Evolutionary conservation across 441 rosid species (phyloP), one percentile per base, ranked within the genome.

Genomic region (Gossypium laxum): DNA sequence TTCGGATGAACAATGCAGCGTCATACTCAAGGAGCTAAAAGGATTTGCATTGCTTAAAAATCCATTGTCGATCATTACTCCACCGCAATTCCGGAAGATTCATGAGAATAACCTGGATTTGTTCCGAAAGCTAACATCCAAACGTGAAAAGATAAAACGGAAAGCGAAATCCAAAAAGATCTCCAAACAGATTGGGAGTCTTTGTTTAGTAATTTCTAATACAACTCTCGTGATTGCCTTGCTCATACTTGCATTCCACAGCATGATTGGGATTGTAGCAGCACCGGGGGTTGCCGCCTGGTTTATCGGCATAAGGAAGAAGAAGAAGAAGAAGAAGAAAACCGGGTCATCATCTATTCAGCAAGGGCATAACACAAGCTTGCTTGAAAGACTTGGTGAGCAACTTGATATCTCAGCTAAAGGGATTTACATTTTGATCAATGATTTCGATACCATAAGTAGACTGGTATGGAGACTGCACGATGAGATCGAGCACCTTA

Each of bases 361-460:
- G 1, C 55, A 73, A 67, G 65, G 73, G 72, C 12, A 22, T 32
- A 34, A 69, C 70, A 76, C 52, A 30, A 71, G 80, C 38, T 51
- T 76, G 65, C 74, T 80, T 3, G 80, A 87, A 71, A 83, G 81
- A 50, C 76, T 82, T 7, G 76, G 79, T 17, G 72, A 73, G 6
- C 93, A 92, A 82, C 85, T 92, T 19, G 93, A 92, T 30, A 64
- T 79, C 22, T 94, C 96, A 1, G 92, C 93, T 0, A 90, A 82
- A 80, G 96, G 92, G 72, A 78, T 82, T 51, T 92, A 75, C 67
- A 82, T 89, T 75, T 15, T 88, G 78, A 78, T 88, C 52, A 88
- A 88, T 28, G 91, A 90, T 75, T 81, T 92, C 38, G 83, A 87
- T 54, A 89, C 96, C 0, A 67, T 88, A 67, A 83, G 89, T 65